These are phyloP conservation scores for Mortierella alpina DNA, from an alignment of 192 early-diverging fungal genomes.

Conservation along the genomic window DNA sequence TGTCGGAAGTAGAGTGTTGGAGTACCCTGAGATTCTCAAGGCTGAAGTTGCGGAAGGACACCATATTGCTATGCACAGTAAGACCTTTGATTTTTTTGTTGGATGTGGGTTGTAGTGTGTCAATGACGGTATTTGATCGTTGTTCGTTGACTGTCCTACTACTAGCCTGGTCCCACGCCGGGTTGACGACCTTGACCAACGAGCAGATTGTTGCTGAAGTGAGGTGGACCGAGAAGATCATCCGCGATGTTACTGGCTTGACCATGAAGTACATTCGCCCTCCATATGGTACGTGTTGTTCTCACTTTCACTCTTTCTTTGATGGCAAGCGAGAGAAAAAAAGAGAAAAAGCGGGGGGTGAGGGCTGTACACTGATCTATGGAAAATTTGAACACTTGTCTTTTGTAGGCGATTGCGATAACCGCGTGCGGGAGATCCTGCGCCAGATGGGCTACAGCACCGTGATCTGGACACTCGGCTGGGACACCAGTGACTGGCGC, in stretches of 20 bases:
- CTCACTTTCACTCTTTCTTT: not conserved
- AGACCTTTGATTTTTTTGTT: not conserved
- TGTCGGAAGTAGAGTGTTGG: slow-evolving; percentile 60
- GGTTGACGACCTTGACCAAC: slow-evolving; percentile 67
- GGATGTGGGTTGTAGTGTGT: not conserved
- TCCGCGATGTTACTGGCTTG: slow-evolving; percentile 65
- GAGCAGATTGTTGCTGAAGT: slow-evolving; percentile 71
- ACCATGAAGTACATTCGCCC: slow-evolving; percentile 65
- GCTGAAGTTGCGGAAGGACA: slow-evolving; percentile 51
- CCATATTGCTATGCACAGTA: slow-evolving; percentile 68
- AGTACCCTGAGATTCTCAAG: slow-evolving; percentile 57
- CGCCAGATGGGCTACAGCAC: slow-evolving; percentile 61
- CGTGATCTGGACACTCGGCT: slow-evolving; percentile 60
- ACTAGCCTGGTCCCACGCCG: slow-evolving; percentile 72
- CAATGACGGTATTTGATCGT: not conserved
- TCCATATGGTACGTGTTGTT: slow-evolving; percentile 60
- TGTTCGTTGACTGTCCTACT: slow-evolving; percentile 25
- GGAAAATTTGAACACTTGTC: not conserved
- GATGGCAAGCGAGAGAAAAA: not conserved
- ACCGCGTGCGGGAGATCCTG: slow-evolving; percentile 68
- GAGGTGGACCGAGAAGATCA: slow-evolving; percentile 61
- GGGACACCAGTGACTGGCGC: slow-evolving; percentile 69
- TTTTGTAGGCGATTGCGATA: slow-evolving; percentile 63
- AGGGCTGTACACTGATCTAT: not conserved
- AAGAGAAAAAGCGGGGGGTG: too few species aligned